Conservation (phyloP, 2,329 filamentous ascomycete genomes). For the Colletotrichum sp. region DNA sequence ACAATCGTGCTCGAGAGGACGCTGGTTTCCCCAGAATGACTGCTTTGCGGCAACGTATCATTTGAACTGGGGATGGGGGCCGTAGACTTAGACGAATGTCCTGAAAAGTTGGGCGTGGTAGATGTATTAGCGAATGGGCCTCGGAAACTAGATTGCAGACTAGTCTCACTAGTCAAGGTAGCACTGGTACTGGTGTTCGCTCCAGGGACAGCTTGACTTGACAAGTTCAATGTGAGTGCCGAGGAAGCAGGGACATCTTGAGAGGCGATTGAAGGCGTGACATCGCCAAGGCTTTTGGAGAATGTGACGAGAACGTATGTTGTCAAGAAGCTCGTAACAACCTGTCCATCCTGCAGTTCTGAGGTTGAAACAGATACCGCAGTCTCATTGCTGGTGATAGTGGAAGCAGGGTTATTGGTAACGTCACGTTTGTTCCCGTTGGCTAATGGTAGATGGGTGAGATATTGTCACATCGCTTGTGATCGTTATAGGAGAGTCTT, state of each 20-base stretch:
- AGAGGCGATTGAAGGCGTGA: neutral
- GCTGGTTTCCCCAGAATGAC: neutral
- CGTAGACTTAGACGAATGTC: rapidly evolving
- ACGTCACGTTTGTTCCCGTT: neutral
- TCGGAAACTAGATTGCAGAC: rapidly evolving
- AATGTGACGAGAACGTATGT: neutral
- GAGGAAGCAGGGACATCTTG: neutral
- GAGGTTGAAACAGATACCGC: neutral
- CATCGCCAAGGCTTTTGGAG: neutral
- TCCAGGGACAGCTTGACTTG: neutral
- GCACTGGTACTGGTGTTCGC: neutral
- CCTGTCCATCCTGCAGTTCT: neutral
- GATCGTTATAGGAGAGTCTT: rapidly evolving
- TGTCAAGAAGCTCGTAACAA: neutral
- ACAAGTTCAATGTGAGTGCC: neutral
- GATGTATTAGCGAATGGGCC: neutral
- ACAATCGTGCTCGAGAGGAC: neutral
- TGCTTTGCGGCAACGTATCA: neutral
- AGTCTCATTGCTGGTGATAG: neutral
- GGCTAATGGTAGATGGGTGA: neutral
- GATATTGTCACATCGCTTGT: neutral
- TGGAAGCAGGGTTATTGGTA: rapidly evolving
- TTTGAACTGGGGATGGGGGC: rapidly evolving
- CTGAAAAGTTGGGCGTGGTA: neutral
- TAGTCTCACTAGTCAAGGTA: rapidly evolving